These are phyloP conservation scores for Coemansia sp. DNA, from an alignment of 192 early-diverging fungal genomes.

Conservation along the genomic window DNA sequence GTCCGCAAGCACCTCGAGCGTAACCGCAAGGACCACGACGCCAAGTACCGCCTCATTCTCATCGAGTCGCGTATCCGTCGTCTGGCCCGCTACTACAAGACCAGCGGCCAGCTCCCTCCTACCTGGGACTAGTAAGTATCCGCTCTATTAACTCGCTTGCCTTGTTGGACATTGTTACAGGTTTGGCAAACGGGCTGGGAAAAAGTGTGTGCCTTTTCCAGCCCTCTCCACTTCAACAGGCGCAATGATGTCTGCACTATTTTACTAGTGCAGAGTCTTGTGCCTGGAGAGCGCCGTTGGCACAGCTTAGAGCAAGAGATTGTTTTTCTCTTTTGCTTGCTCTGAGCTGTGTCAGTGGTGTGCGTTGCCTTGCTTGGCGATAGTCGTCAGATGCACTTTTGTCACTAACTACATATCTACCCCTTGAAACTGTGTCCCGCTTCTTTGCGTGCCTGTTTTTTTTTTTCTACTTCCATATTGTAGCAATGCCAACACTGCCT, in stretches of 20 bases:
- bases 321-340: background rate
- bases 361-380: conserved; percentile 48
- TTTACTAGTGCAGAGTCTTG: background rate
- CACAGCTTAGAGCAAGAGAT: too few species aligned
- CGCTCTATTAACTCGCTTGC: conserved; percentile 15
- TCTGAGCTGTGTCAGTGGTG: conserved; percentile 7
- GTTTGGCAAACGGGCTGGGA: conserved; percentile 29
- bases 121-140: conserved; percentile 98
- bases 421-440: background rate
- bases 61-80: conserved; percentile 98
- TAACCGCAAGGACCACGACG: conserved; percentile 97
- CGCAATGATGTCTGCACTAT: background rate
- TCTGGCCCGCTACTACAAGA: conserved; percentile 99
- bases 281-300: conserved; percentile 30
- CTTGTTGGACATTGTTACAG: conserved; percentile 39
- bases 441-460: background rate
- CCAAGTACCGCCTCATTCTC: conserved; percentile 99
- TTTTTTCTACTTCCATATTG: conserved; percentile 9
- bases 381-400: conserved; percentile 47
- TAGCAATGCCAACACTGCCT: conserved; percentile 81
- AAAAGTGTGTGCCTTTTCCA: conserved; percentile 15
- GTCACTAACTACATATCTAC: conserved; percentile 8
- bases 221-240: conserved; percentile 6
- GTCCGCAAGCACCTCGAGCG: conserved; percentile 99
- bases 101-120: conserved; percentile 90